Base-by-base conservation (phyloP, 2,329 filamentous ascomycete species). In the Penicillium sp. region DNA sequence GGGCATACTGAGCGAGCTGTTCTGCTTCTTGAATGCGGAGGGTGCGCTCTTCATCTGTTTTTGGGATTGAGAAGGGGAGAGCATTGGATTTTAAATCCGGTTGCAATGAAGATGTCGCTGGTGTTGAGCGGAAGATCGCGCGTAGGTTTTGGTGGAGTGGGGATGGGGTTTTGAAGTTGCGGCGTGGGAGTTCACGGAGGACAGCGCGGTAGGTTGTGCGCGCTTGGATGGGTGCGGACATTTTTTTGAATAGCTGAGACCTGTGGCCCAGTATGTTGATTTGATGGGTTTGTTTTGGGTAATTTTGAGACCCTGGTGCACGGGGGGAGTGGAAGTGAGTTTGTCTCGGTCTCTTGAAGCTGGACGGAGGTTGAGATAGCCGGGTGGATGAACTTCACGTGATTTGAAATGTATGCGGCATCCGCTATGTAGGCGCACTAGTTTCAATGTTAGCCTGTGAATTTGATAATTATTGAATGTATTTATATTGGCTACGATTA, bases 201-300 rank as follows among this genome's bases (percentile, higher is more conserved):
- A 97, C 81, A 40, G 88, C 84, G 67, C 93, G 90, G 82, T 97
- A 97, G 70, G 96, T 82, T 35, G 90, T 85, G 68, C 90, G 90
- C 38, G 82, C 72, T 59, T 80, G 73, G 37, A 75, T 67, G 44
- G 73, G 41, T 57, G 64, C 31, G 16, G 58, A 45, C 56, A 67
- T 68, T 64, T 57, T 60, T 68, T 64, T 55, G 58, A 45, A 12
- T 11, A 5, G 0, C 12, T 41, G 36, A 12, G 4, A 10, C 16
- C 17, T 22, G 3, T 17, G 17, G 28, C 1, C 11, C 30, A 4
- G 11, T 12, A 31, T 31, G 1, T 44, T 45, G 42, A 40, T 26
- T 25, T 11, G 50, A 35, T 26, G n/a, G 36, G 45, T 31, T 42
- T 22, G 17, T 28, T 43, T 22, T 12, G 6, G n/a, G 17, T n/a